These are phyloP conservation scores for Claviceps spartinae DNA, from an alignment of 2,329 filamentous ascomycete species.

Conservation along the genomic window DNA sequence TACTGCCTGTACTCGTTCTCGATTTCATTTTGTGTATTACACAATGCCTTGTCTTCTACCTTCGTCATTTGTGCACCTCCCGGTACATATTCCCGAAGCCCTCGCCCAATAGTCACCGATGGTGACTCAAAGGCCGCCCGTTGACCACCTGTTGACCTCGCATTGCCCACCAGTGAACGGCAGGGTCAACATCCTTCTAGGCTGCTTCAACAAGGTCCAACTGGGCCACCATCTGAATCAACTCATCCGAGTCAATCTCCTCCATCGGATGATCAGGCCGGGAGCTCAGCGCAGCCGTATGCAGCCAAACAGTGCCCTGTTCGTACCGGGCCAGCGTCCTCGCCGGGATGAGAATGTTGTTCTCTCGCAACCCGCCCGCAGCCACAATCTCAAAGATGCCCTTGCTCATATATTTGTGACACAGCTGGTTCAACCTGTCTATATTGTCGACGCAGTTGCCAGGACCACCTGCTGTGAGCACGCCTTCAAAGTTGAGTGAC, in stretches of 20 bases:
- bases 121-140: too few species aligned
- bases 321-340: slow-evolving; percentile 13
- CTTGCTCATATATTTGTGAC: slow-evolving; percentile 12
- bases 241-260: slow-evolving; percentile 13
- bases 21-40: too few species aligned
- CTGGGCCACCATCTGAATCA: slow-evolving; percentile 10
- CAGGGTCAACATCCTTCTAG: background rate
- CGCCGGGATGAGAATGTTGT: slow-evolving; percentile 22
- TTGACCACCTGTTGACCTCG: too few species aligned
- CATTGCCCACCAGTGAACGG: too few species aligned
- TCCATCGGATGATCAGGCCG: slow-evolving; percentile 10
- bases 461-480: slow-evolving; percentile 40
- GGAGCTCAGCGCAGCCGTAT: slow-evolving; percentile 26
- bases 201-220: slow-evolving; percentile 6
- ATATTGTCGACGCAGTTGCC: slow-evolving; percentile 28
- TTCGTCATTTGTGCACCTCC: too few species aligned
- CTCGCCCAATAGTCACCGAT: too few species aligned
- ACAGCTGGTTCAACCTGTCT: slow-evolving; percentile 22
- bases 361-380: slow-evolving; percentile 35
- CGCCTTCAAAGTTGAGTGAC: slow-evolving; percentile 32
- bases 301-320: slow-evolving; percentile 25
- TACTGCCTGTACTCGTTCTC: too few species aligned
- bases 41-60: too few species aligned
- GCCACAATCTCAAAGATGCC: slow-evolving; percentile 33
- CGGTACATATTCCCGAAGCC: too few species aligned